A percentile compares a stretch with the other conserved stretches of the same genome.
These are phyloP conservation scores for Fomitopsis betulina DNA, from an alignment of 1,284 basidiomycete genomes.

Conservation along the genomic window DNA sequence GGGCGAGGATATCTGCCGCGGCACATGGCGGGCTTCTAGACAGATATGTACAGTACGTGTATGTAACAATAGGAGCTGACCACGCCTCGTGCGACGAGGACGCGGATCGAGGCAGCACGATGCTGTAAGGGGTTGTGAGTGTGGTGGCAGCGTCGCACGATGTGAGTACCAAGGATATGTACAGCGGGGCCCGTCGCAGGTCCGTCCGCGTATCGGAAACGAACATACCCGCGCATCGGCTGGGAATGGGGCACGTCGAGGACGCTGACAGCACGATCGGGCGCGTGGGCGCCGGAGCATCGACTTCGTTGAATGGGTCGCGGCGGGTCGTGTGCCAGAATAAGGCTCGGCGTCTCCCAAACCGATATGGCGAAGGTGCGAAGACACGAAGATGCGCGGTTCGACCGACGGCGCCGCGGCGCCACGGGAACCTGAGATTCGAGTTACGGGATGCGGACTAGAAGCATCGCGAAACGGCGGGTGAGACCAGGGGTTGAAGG, in stretches of 20 bases:
- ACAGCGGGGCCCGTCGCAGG: not conserved
- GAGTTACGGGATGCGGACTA: not conserved
- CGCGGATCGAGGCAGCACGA: not conserved
- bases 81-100: not conserved
- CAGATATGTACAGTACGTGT: constrained; percentile 1
- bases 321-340: not conserved
- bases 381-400: not conserved
- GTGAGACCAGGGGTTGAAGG: not conserved
- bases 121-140: not conserved
- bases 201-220: not conserved
- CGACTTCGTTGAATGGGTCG: not conserved
- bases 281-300: not conserved
- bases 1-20: not conserved
- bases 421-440: not conserved
- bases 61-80: not conserved
- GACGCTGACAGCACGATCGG: not conserved
- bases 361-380: not conserved
- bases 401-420: not conserved
- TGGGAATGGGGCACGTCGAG: not conserved
- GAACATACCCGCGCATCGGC: not conserved
- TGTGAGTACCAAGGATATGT: not conserved
- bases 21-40: not conserved
- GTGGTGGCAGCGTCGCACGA: not conserved
- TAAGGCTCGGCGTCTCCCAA: not conserved
- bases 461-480: not conserved